Conservation (phyloP, 768 basidiomycete genomes). For the Auriculariales sp. region DNA sequence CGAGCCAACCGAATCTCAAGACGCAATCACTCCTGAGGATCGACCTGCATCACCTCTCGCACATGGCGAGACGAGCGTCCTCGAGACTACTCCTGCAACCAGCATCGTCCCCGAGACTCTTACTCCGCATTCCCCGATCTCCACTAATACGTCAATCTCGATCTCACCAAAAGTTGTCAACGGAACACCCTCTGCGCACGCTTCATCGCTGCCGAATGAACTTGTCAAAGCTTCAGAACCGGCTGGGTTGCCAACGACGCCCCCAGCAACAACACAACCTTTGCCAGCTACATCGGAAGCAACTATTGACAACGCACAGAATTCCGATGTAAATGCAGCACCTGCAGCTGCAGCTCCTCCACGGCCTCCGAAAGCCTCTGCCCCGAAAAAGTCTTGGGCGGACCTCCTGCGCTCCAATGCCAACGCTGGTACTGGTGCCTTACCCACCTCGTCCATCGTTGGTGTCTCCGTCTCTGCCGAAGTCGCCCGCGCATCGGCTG, state of each 20-base stretch:
- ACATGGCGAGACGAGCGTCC: slow-evolving; percentile 8
- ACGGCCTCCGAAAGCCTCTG: not conserved
- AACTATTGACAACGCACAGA: no score
- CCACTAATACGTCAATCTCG: slow-evolving; percentile 47
- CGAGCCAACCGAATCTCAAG: slow-evolving; percentile 7
- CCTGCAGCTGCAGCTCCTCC: slow-evolving; percentile 16
- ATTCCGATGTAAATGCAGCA: no score
- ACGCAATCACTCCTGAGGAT: slow-evolving; percentile 2
- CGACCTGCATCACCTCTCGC: slow-evolving; percentile 3
- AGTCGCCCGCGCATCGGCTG: slow-evolving; percentile 7
- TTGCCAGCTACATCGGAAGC: no score
- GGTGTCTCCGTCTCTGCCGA: slow-evolving; percentile 60
- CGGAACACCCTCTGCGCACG: not conserved
- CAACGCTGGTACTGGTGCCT: slow-evolving; percentile 24
- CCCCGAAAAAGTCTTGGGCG: slow-evolving; percentile 59
- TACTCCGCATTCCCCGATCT: slow-evolving; percentile 38
- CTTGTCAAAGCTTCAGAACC: no score
- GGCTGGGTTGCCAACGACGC: no score
- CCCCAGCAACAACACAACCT: no score
- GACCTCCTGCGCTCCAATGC: slow-evolving; percentile 51
- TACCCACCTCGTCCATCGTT: slow-evolving; percentile 57
- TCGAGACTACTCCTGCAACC: slow-evolving; percentile 34
- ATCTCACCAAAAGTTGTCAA: not conserved
- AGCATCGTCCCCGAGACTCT: slow-evolving; percentile 36
- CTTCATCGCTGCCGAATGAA: no score